Evolutionary conservation across 2,329 filamentous ascomycete genomes (phyloP).

Genomic region (Fusarium keratoplasticum): DNA sequence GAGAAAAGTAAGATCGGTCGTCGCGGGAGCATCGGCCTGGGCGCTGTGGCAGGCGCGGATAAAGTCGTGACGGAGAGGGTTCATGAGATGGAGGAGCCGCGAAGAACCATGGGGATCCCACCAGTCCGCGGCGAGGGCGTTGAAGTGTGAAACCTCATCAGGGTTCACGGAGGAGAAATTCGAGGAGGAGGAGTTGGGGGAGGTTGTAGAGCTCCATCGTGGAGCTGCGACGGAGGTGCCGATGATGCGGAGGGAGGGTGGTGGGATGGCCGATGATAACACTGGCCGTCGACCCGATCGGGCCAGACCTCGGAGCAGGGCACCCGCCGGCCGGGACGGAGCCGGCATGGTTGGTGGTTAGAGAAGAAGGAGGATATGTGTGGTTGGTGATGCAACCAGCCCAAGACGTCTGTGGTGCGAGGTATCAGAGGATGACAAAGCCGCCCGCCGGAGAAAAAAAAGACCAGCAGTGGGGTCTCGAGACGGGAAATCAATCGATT

Average conservation of each 20-base stretch:
- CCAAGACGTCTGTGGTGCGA: constrained; percentile 24
- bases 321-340: constrained; percentile 38
- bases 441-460: background rate
- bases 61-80: constrained; percentile 94
- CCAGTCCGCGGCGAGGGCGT: constrained; percentile 91
- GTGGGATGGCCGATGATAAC: constrained; percentile 8
- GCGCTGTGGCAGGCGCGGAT: constrained; percentile 77
- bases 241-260: constrained; percentile 10
- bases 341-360: constrained; percentile 37
- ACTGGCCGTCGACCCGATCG: constrained; percentile 13
- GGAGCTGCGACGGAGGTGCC: background rate
- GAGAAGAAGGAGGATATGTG: constrained; percentile 11
- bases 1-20: constrained; percentile 72
- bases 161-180: constrained; percentile 81
- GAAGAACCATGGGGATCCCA: constrained; percentile 97
- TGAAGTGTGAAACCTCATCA: constrained; percentile 93
- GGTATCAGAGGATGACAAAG: constrained; percentile 36
- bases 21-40: constrained; percentile 54
- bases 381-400: constrained; percentile 24
- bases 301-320: constrained; percentile 36
- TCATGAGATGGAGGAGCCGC: constrained; percentile 95
- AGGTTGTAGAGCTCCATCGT: constrained; percentile 38
- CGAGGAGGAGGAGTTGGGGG: constrained; percentile 28
- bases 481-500: constrained; percentile 2
- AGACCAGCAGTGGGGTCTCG: constrained; percentile 15